A percentile compares a stretch with the other conserved stretches of the same genome.
Evolutionary conservation across 1,139 yeast species (phyloP).

Genomic region (Lodderomyces theae): DNA sequence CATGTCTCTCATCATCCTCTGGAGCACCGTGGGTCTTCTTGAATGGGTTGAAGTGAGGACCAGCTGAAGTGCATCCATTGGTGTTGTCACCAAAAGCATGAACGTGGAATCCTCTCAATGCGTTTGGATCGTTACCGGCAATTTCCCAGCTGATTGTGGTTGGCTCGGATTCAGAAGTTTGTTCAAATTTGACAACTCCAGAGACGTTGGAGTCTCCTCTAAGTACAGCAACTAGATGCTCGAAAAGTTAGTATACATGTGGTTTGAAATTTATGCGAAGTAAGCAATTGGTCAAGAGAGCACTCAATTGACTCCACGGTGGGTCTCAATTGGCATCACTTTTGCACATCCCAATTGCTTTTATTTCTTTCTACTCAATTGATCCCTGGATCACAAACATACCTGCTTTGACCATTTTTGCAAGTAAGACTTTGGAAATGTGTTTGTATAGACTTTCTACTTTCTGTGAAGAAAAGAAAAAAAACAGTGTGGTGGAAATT

Average conservation of each 20-base stretch:
- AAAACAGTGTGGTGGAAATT: too few relatives aligned
- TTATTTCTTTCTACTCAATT: background rate
- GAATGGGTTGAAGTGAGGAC: slow-evolving; percentile 98
- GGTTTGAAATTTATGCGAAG: too few relatives aligned
- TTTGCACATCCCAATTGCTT: too few relatives aligned
- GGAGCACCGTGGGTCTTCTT: slow-evolving; percentile 93
- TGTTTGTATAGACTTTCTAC: background rate
- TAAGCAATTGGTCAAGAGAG: background rate
- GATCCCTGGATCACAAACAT: slow-evolving; percentile 2
- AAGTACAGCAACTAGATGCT: slow-evolving; percentile 82
- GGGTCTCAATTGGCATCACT: background rate
- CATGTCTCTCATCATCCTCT: slow-evolving; percentile 85
- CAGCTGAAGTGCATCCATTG: slow-evolving; percentile 98
- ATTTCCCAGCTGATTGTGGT: slow-evolving; percentile 87
- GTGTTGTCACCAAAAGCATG: slow-evolving; percentile 99
- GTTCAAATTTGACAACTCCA: slow-evolving; percentile 86
- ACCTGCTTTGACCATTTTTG: slow-evolving; percentile 8
- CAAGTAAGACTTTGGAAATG: background rate
- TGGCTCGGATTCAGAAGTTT: slow-evolving; percentile 71
- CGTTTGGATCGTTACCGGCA: slow-evolving; percentile 80
- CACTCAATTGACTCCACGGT: background rate
- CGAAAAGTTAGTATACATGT: background rate
- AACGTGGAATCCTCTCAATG: slow-evolving; percentile 94
- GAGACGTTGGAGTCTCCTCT: slow-evolving; percentile 91
- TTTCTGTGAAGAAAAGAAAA: background rate